Evolutionary conservation across 208 protist genomes (phyloP).

Genomic region (Borovskyia barvae): DNA sequence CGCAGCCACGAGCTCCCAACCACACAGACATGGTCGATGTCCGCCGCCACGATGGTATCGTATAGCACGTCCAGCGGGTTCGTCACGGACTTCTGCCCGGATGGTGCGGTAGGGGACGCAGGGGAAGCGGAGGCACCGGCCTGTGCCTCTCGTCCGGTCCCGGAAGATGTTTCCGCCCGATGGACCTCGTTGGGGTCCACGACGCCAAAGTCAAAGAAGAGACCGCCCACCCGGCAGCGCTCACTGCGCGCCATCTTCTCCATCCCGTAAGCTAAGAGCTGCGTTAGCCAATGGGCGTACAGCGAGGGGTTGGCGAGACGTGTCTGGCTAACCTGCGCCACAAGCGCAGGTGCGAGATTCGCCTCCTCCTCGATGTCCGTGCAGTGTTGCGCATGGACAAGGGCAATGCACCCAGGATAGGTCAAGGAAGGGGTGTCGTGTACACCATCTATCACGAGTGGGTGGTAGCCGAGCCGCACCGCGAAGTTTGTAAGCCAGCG

Average conservation of each 20-base stretch:
- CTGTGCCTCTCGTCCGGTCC: too few relatives aligned
- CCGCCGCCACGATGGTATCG: conserved; percentile 42
- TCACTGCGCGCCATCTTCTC: conserved; percentile 58
- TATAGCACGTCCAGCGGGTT: conserved; percentile 60
- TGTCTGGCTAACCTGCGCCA: conserved; percentile 29
- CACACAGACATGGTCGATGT: conserved; percentile 70
- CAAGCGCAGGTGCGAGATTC: conserved; percentile 46
- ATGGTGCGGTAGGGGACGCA: neutral
- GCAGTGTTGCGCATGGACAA: conserved; percentile 55
- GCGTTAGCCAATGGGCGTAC: conserved; percentile 36
- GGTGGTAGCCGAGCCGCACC: conserved; percentile 64
- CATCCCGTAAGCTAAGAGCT: conserved; percentile 27
- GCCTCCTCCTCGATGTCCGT: conserved; percentile 63
- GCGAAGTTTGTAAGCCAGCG: conserved; percentile 51
- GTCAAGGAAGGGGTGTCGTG: conserved; percentile 38
- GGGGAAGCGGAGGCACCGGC: neutral
- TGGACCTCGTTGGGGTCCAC: conserved; percentile 33
- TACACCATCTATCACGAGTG: conserved; percentile 52
- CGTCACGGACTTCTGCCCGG: neutral
- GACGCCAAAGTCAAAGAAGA: conserved; percentile 74
- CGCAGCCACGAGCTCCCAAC: conserved; percentile 66
- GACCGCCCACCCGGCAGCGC: conserved; percentile 58
- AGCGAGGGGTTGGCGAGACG: conserved; percentile 32
- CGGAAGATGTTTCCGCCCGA: conserved; percentile 19
- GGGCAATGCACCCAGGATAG: conserved; percentile 34